Base-by-base conservation (phyloP, 106 monocot species). In the Agapanthus africanus region DNA sequence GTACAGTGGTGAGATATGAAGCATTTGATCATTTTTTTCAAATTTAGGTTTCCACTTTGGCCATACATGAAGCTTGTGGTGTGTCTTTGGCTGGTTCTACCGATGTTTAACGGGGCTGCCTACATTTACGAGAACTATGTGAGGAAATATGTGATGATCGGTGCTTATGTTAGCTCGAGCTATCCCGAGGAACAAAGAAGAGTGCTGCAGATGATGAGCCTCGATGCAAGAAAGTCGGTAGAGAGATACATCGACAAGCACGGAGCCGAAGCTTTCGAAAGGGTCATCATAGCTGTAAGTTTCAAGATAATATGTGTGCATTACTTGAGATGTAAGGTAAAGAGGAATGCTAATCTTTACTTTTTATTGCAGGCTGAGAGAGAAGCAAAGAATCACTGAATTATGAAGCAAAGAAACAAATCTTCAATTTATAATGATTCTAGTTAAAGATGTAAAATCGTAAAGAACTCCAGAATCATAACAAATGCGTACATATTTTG, bases 1-100 rank as follows among this genome's bases (percentile, higher is more conserved):
- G n/a, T n/a, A n/a, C n/a, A 37, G 4, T 11, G 11, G 36, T 19
- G 14, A 9, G 56, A 57, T 13, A 25, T n/a, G 21, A 33, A 35
- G 10, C 11, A 64, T 34, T 33, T 4, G 4, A 49, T 73, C 37
- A n/a, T 35, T 49, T 1, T 49, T 56, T 59, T 37, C 8, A 36
- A 7, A 38, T 67, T 11, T 47, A 95, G 95, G 95, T 88, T 97
- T 68, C 91, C 91, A 7, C 83, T 91, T 0, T 97, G 95, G 95
- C 80, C 91, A 6, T 91, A 88, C 84, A 74, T 91, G 80, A 97
- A 97, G 82, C 82, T 97, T 42, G 37, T 91, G 16, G 68, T 82
- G 39, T 97, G 95, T 47, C 19, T 89, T 21, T 97, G 95, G 95
- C 54, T 97, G 82, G 95, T 97, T 23, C 71, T 97, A 15, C 95